Conservation (phyloP, 2,329 filamentous ascomycete species). For the Aspergillus brunneoviolaceus region DNA sequence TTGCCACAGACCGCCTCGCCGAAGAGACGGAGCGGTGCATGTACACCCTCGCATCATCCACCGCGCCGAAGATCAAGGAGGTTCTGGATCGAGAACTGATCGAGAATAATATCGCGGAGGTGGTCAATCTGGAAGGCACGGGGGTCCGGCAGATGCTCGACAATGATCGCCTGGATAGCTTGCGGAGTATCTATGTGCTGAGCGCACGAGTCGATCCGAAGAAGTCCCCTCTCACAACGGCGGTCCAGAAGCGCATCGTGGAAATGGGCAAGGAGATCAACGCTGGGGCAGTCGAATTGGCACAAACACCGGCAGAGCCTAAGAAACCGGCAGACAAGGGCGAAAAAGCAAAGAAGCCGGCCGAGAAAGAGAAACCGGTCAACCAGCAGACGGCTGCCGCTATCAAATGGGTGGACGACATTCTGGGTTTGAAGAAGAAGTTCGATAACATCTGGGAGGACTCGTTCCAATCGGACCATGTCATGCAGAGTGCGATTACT, state of each 20-base stretch:
- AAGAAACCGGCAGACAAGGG: slow-evolving; percentile 48
- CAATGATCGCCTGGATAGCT: slow-evolving; percentile 75
- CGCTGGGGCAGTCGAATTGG: slow-evolving; percentile 56
- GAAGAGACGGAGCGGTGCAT: slow-evolving; percentile 83
- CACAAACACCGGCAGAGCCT: slow-evolving; percentile 48
- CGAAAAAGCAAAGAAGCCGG: slow-evolving; percentile 43
- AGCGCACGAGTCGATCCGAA: slow-evolving; percentile 74
- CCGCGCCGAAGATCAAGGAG: slow-evolving; percentile 68
- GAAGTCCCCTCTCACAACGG: slow-evolving; percentile 67
- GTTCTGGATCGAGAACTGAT: slow-evolving; percentile 84
- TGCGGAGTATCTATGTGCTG: slow-evolving; percentile 77
- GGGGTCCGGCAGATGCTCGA: slow-evolving; percentile 89
- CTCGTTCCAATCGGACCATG: slow-evolving; percentile 73
- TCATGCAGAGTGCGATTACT: slow-evolving; percentile 77
- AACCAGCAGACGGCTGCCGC: slow-evolving; percentile 84
- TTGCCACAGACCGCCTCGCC: slow-evolving; percentile 69
- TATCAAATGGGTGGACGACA: slow-evolving; percentile 93
- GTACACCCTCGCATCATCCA: slow-evolving; percentile 74
- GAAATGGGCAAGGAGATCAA: slow-evolving; percentile 84
- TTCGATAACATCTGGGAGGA: slow-evolving; percentile 76
- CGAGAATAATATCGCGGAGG: slow-evolving; percentile 70
- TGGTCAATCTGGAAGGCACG: slow-evolving; percentile 79
- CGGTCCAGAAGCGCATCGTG: slow-evolving; percentile 71
- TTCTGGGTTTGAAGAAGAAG: slow-evolving; percentile 80
- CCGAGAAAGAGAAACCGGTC: slow-evolving; percentile 51